Conservation (phyloP, 768 basidiomycete genomes). For the Strobilomyces echinocephalus region DNA sequence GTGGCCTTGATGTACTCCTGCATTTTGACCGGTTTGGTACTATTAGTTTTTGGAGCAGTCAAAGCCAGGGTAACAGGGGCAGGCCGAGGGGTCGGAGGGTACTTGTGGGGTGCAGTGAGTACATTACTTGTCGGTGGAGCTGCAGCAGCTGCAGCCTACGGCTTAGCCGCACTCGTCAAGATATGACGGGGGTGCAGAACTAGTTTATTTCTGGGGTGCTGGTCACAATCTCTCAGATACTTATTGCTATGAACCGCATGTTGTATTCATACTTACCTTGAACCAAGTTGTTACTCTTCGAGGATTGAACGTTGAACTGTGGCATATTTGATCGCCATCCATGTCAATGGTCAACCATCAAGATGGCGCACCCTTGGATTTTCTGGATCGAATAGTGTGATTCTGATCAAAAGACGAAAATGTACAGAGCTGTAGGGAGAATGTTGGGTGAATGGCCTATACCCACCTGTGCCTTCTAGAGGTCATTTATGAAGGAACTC, state of each 20-base stretch:
- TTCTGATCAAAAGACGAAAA: too few relatives aligned
- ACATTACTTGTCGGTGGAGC: constrained; percentile 87
- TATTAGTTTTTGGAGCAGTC: constrained; percentile 87
- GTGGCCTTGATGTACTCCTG: constrained; percentile 68
- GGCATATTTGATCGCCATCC: background rate
- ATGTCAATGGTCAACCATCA: background rate
- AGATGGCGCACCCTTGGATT: background rate
- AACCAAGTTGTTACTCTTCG: background rate
- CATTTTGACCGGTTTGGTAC: constrained; percentile 75
- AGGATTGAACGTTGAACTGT: background rate
- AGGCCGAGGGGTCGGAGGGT: constrained; percentile 57
- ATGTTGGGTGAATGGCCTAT: too few relatives aligned
- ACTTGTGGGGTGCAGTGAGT: constrained; percentile 82
- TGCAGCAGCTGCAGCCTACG: constrained; percentile 75
- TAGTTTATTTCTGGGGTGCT: too few relatives aligned
- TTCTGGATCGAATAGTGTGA: too few relatives aligned
- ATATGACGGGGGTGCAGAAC: background rate
- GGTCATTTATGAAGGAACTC: too few relatives aligned
- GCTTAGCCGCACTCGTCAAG: constrained; percentile 51
- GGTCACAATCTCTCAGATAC: background rate
- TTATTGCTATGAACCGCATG: background rate
- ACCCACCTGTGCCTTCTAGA: too few relatives aligned
- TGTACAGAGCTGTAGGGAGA: too few relatives aligned
- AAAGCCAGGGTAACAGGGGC: constrained; percentile 89
- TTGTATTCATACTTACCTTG: background rate